phyloP scores from a whole-genome alignment of 768 basidiomycete species.

The Lactarius tabidus region DNA sequence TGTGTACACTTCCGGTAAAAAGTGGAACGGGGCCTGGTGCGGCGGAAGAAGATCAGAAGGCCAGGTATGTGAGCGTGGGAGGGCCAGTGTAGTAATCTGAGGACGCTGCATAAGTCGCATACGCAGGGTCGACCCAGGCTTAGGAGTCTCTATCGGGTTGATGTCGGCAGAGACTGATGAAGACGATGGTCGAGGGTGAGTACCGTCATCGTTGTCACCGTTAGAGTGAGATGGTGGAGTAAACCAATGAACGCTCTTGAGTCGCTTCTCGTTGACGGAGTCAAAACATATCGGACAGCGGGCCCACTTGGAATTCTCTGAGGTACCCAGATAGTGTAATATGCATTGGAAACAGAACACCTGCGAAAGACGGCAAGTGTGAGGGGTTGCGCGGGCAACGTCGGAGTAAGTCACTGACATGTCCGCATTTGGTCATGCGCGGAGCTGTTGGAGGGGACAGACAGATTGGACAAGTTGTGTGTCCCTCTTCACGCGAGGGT shows the following conservation, averaged over 20 bases:
- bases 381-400: slow-evolving; percentile 18
- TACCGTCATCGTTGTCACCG: slow-evolving; percentile 34
- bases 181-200: slow-evolving; percentile 40
- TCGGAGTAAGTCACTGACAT: slow-evolving; percentile 56
- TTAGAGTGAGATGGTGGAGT: slow-evolving; percentile 44
- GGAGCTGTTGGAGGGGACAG: slow-evolving; percentile 86
- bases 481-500: slow-evolving; percentile 49
- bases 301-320: slow-evolving; percentile 80
- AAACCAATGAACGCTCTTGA: slow-evolving; percentile 92
- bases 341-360: slow-evolving; percentile 95
- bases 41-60: slow-evolving; percentile 89
- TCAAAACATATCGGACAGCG: slow-evolving; percentile 97
- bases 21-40: slow-evolving; percentile 93
- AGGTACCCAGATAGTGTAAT: slow-evolving; percentile 80
- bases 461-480: slow-evolving; percentile 90
- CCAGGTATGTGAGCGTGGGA: slow-evolving; percentile 91
- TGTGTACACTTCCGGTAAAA: slow-evolving; percentile 83
- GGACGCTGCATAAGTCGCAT: slow-evolving; percentile 93
- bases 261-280: slow-evolving; percentile 81
- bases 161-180: slow-evolving; percentile 42
- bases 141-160: slow-evolving; percentile 40
- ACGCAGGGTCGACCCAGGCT: slow-evolving; percentile 56
- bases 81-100: slow-evolving; percentile 89
- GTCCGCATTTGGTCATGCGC: slow-evolving; percentile 95
- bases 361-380: slow-evolving; percentile 37